Conservation (phyloP, 805 yeast species). For the Teunomyces pallodes region DNA sequence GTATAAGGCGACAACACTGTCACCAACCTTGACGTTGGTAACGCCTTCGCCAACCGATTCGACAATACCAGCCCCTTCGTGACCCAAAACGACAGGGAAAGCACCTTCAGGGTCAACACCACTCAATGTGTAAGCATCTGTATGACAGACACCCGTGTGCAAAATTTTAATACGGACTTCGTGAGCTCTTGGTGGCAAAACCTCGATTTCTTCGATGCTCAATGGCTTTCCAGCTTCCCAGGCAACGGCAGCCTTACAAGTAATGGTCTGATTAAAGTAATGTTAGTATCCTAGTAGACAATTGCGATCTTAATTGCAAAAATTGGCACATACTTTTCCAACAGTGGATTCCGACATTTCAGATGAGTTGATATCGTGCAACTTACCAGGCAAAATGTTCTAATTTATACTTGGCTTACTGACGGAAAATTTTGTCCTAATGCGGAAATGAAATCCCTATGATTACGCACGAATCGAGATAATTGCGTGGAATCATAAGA, state of each 20-base stretch:
- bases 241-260: slow-evolving; percentile 95
- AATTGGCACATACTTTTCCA: slow-evolving; percentile 23
- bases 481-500: neutral
- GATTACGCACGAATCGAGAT: neutral
- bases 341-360: slow-evolving; percentile 19
- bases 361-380: too few relatives aligned
- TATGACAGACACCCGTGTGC: slow-evolving; percentile 96
- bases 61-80: slow-evolving; percentile 97
- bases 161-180: slow-evolving; percentile 90
- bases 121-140: slow-evolving; percentile 94
- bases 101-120: slow-evolving; percentile 97
- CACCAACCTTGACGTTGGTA: slow-evolving; percentile 85
- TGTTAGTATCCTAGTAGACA: slow-evolving; percentile 15
- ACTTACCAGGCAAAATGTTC: neutral
- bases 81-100: slow-evolving; percentile 91
- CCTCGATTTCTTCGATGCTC: slow-evolving; percentile 82
- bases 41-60: slow-evolving; percentile 96
- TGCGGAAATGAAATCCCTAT: slow-evolving; percentile 1
- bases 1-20: slow-evolving; percentile 88
- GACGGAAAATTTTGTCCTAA: neutral
- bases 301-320: neutral
- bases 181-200: slow-evolving; percentile 92
- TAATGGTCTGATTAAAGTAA: slow-evolving; percentile 45
- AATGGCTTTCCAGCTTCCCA: slow-evolving; percentile 92
- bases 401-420: neutral